phyloP scores from a whole-genome alignment of 306 rosid species.

The Casuarina glauca region DNA sequence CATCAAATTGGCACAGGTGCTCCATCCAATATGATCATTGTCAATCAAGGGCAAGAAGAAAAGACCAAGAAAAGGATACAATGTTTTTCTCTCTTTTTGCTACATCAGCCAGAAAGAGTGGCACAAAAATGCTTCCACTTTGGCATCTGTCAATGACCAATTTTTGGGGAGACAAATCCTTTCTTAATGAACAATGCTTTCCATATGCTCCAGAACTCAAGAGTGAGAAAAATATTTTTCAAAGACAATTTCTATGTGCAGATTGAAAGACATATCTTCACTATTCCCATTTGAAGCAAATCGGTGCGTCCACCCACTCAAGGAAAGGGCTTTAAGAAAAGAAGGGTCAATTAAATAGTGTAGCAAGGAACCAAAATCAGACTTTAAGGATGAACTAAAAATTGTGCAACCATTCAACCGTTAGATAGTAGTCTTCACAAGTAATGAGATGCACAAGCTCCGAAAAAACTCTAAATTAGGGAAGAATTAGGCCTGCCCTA shows the following conservation, averaged over 20 bases:
- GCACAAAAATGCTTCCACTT: too few relatives aligned
- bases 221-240: too few relatives aligned
- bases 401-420: neutral
- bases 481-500: neutral
- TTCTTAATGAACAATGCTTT: too few relatives aligned
- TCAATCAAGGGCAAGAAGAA: too few relatives aligned
- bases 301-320: neutral
- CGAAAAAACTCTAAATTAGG: neutral
- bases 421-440: neutral
- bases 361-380: neutral
- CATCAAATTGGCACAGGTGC: conserved; percentile 24
- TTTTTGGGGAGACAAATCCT: too few relatives aligned
- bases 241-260: too few relatives aligned
- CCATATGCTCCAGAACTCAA: too few relatives aligned
- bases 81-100: too few relatives aligned
- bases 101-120: too few relatives aligned
- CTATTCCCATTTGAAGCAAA: neutral
- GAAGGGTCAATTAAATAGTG: neutral
- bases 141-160: too few relatives aligned
- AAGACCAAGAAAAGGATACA: too few relatives aligned
- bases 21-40: conserved; percentile 25
- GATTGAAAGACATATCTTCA: neutral
- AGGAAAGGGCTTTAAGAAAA: neutral
- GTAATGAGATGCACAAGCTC: neutral
- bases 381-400: neutral